Evolutionary conservation across 495 filamentous ascomycete species (phyloP), one percentile per base, ranked within the genome.

Genomic region (Diplogelasinospora grovesii): DNA sequence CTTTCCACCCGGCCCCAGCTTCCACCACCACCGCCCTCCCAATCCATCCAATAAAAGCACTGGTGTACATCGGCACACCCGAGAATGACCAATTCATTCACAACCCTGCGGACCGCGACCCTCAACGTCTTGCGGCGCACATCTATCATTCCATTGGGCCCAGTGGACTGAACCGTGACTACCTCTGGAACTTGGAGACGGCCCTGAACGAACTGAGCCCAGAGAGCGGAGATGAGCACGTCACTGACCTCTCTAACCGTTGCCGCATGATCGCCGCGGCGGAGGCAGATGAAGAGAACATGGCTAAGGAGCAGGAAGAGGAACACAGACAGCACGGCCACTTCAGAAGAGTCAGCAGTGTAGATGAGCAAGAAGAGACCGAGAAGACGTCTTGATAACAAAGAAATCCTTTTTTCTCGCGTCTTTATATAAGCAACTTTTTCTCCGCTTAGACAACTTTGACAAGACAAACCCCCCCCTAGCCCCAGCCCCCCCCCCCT

Each of bases 11-110:
- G 8, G 67, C 74, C 9, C 53, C 68, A 39, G 64, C 43, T 18
- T 29, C 6, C 37, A 46, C 33, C 36, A 9, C 8, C 28, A 36
- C 19, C 30, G 10, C 30, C 5, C 35, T 36, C 20, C 29, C 14
- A 14, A 3, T 32, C 8, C 41, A 16, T 19, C 50, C 56, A 46
- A 70, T 73, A 35, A 60, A 39, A 24, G 73, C 77, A 4, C 56
- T 95, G 46, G 86, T 97, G 0, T 99, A 99, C 59, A 97, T 99
- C 57, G 93, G 93, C 8, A 85, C 90, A 3, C 93, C 93, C 0
- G 74, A 76, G 11, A 99, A 99, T 53, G 86, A 89, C 34, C 93
- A 97, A 54, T 99, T 99, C 59, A 69, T 89, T 25, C n/a, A n/a
- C n/a, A n/a, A n/a, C n/a, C n/a, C n/a, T n/a, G 86, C 85, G 0